Conservation (phyloP, 1,284 basidiomycete genomes). For the Fomitopsis pinicola region DNA sequence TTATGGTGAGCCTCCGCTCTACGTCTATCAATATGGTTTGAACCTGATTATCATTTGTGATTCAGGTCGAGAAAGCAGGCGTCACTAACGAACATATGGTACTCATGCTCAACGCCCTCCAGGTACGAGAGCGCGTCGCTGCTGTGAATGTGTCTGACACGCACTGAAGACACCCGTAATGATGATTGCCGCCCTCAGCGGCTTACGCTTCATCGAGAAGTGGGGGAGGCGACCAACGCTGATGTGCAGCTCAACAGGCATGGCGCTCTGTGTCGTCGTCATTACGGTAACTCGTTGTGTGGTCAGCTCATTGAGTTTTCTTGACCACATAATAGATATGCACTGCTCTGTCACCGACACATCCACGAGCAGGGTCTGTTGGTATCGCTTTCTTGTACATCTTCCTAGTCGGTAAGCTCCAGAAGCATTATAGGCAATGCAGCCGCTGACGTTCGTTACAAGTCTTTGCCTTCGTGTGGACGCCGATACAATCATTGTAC, state of each 20-base stretch:
- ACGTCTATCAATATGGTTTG: not conserved
- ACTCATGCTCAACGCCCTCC: constrained; percentile 19
- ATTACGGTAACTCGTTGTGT: constrained; percentile 11
- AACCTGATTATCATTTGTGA: not conserved
- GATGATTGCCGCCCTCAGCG: constrained; percentile 18
- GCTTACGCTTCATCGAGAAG: constrained; percentile 17
- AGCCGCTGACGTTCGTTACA: not conserved
- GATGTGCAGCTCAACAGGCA: constrained; percentile 18
- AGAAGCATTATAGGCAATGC: not conserved
- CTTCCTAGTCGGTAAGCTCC: constrained; percentile 16
- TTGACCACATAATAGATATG: constrained; percentile 7
- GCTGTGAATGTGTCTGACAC: not conserved
- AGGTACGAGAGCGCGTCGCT: not conserved
- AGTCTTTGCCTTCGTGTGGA: constrained; percentile 22
- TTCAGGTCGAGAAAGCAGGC: constrained; percentile 12
- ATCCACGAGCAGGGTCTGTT: constrained; percentile 14
- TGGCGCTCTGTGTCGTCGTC: constrained; percentile 17
- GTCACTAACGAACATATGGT: constrained; percentile 20
- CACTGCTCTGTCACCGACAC: constrained; percentile 16
- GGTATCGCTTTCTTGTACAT: constrained; percentile 22
- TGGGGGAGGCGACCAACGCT: constrained; percentile 16
- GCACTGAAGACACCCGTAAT: constrained; percentile 16
- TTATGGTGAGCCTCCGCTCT: constrained; percentile 10
- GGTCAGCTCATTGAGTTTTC: not conserved
- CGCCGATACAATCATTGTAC: constrained; percentile 20